phyloP scores from a whole-genome alignment of 805 yeast species.

The Metschnikowia hibisci region DNA sequence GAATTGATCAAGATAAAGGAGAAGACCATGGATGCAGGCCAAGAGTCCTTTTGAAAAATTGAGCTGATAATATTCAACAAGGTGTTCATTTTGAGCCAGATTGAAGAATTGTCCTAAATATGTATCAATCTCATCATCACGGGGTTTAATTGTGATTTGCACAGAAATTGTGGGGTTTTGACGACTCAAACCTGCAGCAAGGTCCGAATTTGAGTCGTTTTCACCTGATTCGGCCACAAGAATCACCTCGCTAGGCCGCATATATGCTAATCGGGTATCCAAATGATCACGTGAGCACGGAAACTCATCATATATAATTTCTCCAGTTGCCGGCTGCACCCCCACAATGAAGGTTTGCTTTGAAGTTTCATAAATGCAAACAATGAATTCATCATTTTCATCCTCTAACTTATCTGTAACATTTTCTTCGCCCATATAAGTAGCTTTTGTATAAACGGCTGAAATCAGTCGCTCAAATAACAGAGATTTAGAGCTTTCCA shows the following conservation, averaged over 20 bases:
- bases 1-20: slow-evolving; percentile 59
- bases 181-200: slow-evolving; percentile 19
- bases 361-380: slow-evolving; percentile 35
- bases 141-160: slow-evolving; percentile 3
- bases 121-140: slow-evolving; percentile 6
- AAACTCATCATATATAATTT: slow-evolving; percentile 68
- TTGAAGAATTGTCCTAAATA: slow-evolving; percentile 25
- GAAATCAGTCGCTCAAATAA: slow-evolving; percentile 69
- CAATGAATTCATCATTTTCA: slow-evolving; percentile 35
- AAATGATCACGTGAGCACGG: slow-evolving; percentile 61
- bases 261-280: slow-evolving; percentile 68
- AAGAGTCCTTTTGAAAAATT: slow-evolving; percentile 23
- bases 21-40: slow-evolving; percentile 43
- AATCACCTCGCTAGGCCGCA: slow-evolving; percentile 75
- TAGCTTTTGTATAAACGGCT: slow-evolving; percentile 75
- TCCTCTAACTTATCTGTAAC: background rate
- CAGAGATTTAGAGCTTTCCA: slow-evolving; percentile 43
- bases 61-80: slow-evolving; percentile 24
- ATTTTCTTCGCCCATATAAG: slow-evolving; percentile 63
- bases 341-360: slow-evolving; percentile 46
- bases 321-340: slow-evolving; percentile 71
- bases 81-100: slow-evolving; percentile 3
- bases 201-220: slow-evolving; percentile 32
- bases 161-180: slow-evolving; percentile 16
- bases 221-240: slow-evolving; percentile 33